Evolutionary conservation across 192 early-diverging fungal genomes (phyloP).

Genomic region (Mortierella antarctica): DNA sequence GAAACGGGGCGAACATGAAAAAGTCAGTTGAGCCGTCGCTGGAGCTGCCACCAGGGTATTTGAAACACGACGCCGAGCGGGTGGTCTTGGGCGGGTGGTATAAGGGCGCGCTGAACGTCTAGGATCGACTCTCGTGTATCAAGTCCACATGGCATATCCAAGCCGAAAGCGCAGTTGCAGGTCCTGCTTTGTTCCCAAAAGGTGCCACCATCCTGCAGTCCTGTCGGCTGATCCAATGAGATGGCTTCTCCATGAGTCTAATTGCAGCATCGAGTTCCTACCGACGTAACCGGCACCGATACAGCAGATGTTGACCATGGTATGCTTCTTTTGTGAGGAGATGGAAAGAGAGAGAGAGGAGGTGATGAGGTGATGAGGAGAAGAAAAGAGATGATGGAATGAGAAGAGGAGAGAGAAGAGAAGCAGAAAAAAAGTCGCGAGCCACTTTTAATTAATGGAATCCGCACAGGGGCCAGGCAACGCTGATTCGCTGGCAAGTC

Average conservation of each 20-base stretch:
- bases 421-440: background rate
- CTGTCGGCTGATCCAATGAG: background rate
- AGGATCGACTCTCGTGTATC: no score
- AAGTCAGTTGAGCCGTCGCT: no score
- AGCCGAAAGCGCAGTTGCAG: no score
- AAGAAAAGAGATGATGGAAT: slow-evolving; percentile 8
- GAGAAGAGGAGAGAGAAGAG: slow-evolving; percentile 2
- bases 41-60: no score
- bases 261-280: slow-evolving; percentile 51
- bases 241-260: background rate
- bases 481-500: no score
- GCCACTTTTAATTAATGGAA: no score
- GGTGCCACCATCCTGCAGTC: background rate
- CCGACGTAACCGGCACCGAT: slow-evolving; percentile 98
- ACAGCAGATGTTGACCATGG: slow-evolving; percentile 83
- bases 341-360: background rate
- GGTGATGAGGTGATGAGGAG: slow-evolving; percentile 22
- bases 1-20: slow-evolving; percentile 3
- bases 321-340: slow-evolving; percentile 5
- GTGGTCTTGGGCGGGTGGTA: no score
- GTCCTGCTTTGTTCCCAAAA: background rate
- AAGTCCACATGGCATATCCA: no score
- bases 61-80: no score
- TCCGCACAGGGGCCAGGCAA: no score
- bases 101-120: no score